These are phyloP conservation scores for Barbarea vulgaris DNA, from an alignment of 345 rosid species.

Conservation along the genomic window DNA sequence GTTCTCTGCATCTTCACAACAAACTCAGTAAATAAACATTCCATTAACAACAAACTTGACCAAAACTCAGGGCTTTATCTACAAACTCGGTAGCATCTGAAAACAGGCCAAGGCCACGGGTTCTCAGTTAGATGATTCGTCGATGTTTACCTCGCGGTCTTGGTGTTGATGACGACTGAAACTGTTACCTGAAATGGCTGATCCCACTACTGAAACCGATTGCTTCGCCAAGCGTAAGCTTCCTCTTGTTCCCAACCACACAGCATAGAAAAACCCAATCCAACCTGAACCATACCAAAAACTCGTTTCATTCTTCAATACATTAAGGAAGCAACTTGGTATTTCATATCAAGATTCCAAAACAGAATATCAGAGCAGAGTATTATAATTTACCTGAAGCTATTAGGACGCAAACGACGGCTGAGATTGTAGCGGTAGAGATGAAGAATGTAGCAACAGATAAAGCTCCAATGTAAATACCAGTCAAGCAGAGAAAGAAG, in stretches of 20 bases:
- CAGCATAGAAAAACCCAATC: constrained; percentile 74
- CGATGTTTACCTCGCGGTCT: constrained; percentile 27
- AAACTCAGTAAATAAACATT: not conserved
- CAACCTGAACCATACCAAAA: constrained; percentile 67
- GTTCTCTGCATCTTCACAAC: constrained; percentile 28
- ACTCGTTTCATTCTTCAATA: not conserved
- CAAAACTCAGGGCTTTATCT: constrained; percentile 29
- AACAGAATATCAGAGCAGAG: constrained; percentile 20
- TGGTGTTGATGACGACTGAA: constrained; percentile 38
- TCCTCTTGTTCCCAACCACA: constrained; percentile 73
- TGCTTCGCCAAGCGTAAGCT: constrained; percentile 62
- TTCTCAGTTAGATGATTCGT: constrained; percentile 24
- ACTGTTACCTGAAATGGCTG: constrained; percentile 59
- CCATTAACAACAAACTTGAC: constrained; percentile 21
- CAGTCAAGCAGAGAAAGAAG: constrained; percentile 67
- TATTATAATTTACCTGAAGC: constrained; percentile 58
- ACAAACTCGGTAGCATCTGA: constrained; percentile 12
- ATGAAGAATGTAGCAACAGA: constrained; percentile 70
- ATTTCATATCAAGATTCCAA: constrained; percentile 15
- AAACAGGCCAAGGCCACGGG: not conserved
- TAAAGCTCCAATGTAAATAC: constrained; percentile 77
- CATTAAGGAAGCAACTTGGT: constrained; percentile 6
- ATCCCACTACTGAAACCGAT: constrained; percentile 59
- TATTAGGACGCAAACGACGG: constrained; percentile 55
- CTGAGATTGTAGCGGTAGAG: constrained; percentile 63